These are phyloP conservation scores for Globisporangium ultimum DNA, from an alignment of 352 stramenopile genomes.

Conservation along the genomic window DNA sequence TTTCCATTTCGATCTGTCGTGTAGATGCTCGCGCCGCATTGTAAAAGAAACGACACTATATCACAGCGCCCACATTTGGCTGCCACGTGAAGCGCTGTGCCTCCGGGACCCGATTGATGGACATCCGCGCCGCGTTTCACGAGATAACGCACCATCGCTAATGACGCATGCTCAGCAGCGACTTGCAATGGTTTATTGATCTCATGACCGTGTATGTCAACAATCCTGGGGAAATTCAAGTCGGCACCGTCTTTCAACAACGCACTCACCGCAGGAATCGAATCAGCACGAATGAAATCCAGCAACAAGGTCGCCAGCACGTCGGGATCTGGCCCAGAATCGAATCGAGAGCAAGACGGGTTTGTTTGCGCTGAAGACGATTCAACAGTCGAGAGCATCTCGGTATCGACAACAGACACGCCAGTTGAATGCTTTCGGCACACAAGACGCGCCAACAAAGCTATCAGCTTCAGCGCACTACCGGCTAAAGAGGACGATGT, in stretches of 20 bases:
- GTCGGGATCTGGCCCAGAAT: constrained; percentile 59
- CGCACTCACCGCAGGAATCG: constrained; percentile 61
- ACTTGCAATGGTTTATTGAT: constrained; percentile 69
- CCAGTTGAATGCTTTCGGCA: constrained; percentile 35
- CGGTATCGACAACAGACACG: not conserved
- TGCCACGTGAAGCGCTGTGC: constrained; percentile 69
- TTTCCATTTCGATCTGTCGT: constrained; percentile 48
- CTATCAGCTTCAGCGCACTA: constrained; percentile 50
- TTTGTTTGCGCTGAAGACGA: not conserved
- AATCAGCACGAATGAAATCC: constrained; percentile 73
- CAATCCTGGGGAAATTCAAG: constrained; percentile 49
- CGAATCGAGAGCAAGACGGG: constrained; percentile 16
- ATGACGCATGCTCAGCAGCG: constrained; percentile 51
- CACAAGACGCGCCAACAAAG: constrained; percentile 49
- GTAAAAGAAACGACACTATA: constrained; percentile 66
- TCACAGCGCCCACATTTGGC: constrained; percentile 61
- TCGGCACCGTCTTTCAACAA: constrained; percentile 77
- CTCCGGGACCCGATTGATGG: constrained; percentile 41
- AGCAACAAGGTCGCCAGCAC: constrained; percentile 59
- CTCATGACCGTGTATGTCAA: constrained; percentile 45
- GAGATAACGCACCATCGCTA: constrained; percentile 75
- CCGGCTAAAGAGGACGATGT: constrained; percentile 33
- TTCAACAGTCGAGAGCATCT: not conserved
- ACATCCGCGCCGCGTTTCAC: constrained; percentile 76
- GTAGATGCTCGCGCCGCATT: constrained; percentile 65